Evolutionary conservation across 495 filamentous ascomycete species (phyloP).

Genomic region (Aspergillus avenaceus): DNA sequence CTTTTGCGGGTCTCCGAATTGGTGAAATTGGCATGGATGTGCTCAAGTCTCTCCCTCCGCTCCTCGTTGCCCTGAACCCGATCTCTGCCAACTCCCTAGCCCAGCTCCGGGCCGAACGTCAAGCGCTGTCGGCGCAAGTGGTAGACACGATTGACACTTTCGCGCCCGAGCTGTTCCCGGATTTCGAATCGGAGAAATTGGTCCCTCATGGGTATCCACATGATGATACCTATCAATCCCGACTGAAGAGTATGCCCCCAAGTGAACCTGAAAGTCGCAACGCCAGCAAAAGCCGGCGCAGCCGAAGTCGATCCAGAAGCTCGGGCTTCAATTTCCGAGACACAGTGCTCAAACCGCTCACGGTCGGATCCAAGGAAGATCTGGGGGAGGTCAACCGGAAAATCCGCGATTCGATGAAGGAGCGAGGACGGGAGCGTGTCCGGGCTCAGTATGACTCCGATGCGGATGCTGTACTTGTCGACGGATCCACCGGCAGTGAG

Average conservation of each 20-base stretch:
- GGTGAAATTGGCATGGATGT: slow-evolving; percentile 99
- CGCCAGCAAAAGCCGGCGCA: slow-evolving; percentile 55
- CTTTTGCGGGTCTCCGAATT: slow-evolving; percentile 90
- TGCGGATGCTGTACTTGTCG: slow-evolving; percentile 7
- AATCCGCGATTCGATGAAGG: slow-evolving; percentile 72
- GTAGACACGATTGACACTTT: slow-evolving; percentile 91
- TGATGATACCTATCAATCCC: slow-evolving; percentile 19
- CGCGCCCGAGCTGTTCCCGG: slow-evolving; percentile 93
- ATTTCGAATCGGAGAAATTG: slow-evolving; percentile 86
- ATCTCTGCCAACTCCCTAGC: slow-evolving; percentile 78
- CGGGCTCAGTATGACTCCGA: slow-evolving; percentile 5
- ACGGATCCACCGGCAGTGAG: slow-evolving; percentile 1
- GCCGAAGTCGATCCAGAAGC: slow-evolving; percentile 34
- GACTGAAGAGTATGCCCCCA: slow-evolving; percentile 16
- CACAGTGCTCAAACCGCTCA: slow-evolving; percentile 31
- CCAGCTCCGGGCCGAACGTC: slow-evolving; percentile 69
- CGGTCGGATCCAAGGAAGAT: slow-evolving; percentile 63
- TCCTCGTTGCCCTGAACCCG: slow-evolving; percentile 79
- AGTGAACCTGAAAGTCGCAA: slow-evolving; percentile 46
- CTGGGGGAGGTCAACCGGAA: slow-evolving; percentile 75
- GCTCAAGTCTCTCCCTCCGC: slow-evolving; percentile 84
- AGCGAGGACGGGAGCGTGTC: slow-evolving; percentile 52
- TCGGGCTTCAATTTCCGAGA: slow-evolving; percentile 1
- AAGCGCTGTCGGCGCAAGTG: slow-evolving; percentile 69
- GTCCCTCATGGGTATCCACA: slow-evolving; percentile 38